Percentiles rank a stretch among this genome's conserved stretches.
These are phyloP conservation scores for Chlorophyllum brunneum DNA, from an alignment of 768 basidiomycete genomes.

Conservation along the genomic window DNA sequence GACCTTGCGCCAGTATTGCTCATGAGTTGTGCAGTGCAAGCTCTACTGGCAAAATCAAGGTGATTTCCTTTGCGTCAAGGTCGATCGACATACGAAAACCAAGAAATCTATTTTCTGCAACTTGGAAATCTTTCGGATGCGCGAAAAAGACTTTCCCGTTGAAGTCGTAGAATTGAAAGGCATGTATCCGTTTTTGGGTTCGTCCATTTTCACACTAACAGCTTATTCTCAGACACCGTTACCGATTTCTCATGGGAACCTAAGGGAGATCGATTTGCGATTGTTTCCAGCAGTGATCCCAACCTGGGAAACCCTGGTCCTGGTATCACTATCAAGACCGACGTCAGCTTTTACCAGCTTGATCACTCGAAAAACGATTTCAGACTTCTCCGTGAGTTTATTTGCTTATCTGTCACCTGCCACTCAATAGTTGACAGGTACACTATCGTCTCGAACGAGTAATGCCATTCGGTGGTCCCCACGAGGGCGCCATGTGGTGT, in stretches of 20 bases:
- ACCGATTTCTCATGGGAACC: slow-evolving; percentile 99
- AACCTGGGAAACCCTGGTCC: slow-evolving; percentile 88
- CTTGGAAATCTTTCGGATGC: slow-evolving; percentile 93
- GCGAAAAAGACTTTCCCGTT: slow-evolving; percentile 97
- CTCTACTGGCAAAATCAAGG: slow-evolving; percentile 98
- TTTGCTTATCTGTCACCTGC: slow-evolving; percentile 9
- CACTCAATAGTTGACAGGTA: slow-evolving; percentile 40
- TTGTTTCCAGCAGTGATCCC: slow-evolving; percentile 91
- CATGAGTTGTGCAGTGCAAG: slow-evolving; percentile 66
- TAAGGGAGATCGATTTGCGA: slow-evolving; percentile 93
- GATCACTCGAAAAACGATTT: slow-evolving; percentile 94
- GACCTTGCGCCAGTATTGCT: neutral
- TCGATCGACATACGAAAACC: slow-evolving; percentile 97
- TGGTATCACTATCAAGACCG: slow-evolving; percentile 93
- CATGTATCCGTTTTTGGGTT: slow-evolving; percentile 24
- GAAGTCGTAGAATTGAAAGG: slow-evolving; percentile 98
- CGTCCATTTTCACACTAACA: slow-evolving; percentile 13
- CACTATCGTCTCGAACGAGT: slow-evolving; percentile 76
- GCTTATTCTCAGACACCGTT: slow-evolving; percentile 65
- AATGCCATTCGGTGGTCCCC: slow-evolving; percentile 98
- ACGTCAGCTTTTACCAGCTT: slow-evolving; percentile 93
- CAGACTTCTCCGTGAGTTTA: slow-evolving; percentile 70
- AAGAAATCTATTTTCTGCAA: slow-evolving; percentile 99
- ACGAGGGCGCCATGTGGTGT: slow-evolving; percentile 90
- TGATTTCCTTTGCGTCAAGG: slow-evolving; percentile 97